These are phyloP conservation scores for Ogataea polymorpha DNA, from an alignment of 805 yeast genomes.

Conservation along the genomic window DNA sequence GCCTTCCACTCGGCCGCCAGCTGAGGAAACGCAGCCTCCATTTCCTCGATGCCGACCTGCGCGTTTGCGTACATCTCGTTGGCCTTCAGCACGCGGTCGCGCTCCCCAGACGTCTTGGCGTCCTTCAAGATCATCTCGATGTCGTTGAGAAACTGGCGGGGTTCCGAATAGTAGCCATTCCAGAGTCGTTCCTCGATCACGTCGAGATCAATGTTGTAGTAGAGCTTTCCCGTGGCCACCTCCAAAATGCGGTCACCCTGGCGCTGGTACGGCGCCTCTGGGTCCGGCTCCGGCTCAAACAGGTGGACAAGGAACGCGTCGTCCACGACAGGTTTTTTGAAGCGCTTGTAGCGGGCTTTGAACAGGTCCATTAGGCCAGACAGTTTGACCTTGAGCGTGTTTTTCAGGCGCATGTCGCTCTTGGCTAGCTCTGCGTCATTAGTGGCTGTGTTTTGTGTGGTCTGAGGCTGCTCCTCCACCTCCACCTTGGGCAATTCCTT, in stretches of 20 bases:
- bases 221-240: constrained; percentile 65
- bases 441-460: constrained; percentile 2
- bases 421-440: constrained; percentile 40
- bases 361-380: constrained; percentile 87
- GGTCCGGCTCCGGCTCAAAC: constrained; percentile 58
- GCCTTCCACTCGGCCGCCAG: constrained; percentile 75
- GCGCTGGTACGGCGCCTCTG: constrained; percentile 41
- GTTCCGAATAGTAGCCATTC: constrained; percentile 95
- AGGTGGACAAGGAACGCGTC: constrained; percentile 69
- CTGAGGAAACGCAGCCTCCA: constrained; percentile 58
- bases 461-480: not conserved
- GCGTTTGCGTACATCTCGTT: constrained; percentile 96
- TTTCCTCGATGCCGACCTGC: constrained; percentile 91
- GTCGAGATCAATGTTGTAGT: constrained; percentile 87
- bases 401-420: constrained; percentile 78
- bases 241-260: constrained; percentile 81
- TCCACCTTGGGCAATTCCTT: constrained; percentile 23
- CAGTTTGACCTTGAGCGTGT: constrained; percentile 77
- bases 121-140: constrained; percentile 81
- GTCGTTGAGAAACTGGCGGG: constrained; percentile 83
- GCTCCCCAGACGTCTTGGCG: constrained; percentile 67
- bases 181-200: constrained; percentile 91
- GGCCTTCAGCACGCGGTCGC: constrained; percentile 78
- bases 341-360: constrained; percentile 81
- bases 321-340: constrained; percentile 87